Percentiles rank a stretch among this genome's conserved stretches.
Evolutionary conservation across 345 rosid species (phyloP).

Genomic region (Murraya paniculata): DNA sequence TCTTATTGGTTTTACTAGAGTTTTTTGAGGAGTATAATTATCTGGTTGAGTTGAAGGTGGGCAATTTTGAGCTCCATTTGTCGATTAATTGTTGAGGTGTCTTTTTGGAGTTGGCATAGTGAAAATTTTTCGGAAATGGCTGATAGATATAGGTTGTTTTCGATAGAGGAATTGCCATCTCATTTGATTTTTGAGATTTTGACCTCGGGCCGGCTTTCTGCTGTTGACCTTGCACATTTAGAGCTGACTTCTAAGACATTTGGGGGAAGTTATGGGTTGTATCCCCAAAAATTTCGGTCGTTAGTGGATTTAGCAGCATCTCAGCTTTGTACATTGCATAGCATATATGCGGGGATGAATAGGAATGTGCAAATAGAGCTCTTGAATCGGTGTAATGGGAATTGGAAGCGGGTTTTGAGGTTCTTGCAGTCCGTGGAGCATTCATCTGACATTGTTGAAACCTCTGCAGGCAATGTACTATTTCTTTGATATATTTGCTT

Average conservation of each 20-base stretch:
- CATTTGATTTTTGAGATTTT: slow-evolving; percentile 87
- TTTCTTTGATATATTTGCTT: slow-evolving; percentile 27
- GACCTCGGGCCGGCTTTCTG: slow-evolving; percentile 63
- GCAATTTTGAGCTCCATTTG: background rate
- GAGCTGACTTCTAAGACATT: slow-evolving; percentile 81
- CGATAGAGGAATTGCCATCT: slow-evolving; percentile 79
- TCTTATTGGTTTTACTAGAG: background rate
- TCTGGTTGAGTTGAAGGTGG: background rate
- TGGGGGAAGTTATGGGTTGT: slow-evolving; percentile 61
- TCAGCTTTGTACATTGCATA: slow-evolving; percentile 64
- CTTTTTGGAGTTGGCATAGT: slow-evolving; percentile 17
- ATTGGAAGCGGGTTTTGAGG: slow-evolving; percentile 87
- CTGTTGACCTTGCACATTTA: slow-evolving; percentile 58
- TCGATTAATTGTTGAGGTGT: slow-evolving; percentile 1
- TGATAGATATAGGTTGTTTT: slow-evolving; percentile 47
- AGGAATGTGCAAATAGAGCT: slow-evolving; percentile 49
- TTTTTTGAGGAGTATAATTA: background rate
- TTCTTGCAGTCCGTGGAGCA: slow-evolving; percentile 83
- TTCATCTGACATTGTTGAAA: slow-evolving; percentile 69
- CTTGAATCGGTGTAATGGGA: slow-evolving; percentile 73
- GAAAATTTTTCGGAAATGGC: slow-evolving; percentile 46
- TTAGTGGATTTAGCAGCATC: slow-evolving; percentile 77
- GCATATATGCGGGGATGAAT: slow-evolving; percentile 54
- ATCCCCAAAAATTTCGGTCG: slow-evolving; percentile 67
- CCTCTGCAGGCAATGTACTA: slow-evolving; percentile 90